Conservation (phyloP, 2,329 filamentous ascomycete species). For the Nemania sp. region DNA sequence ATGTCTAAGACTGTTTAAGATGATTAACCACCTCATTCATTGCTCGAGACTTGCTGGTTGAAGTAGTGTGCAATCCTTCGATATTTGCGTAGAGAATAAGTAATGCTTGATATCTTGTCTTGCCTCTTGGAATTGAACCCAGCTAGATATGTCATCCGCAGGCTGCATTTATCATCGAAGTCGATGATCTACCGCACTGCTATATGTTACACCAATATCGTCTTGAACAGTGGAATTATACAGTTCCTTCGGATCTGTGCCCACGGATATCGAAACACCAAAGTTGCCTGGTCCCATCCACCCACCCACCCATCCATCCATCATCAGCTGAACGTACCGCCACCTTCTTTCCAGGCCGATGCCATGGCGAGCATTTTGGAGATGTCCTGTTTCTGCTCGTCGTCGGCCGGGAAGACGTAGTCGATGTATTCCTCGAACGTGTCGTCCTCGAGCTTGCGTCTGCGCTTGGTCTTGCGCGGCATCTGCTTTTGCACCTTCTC, state of each 20-base stretch:
- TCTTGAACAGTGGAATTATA: neutral
- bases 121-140: too few species aligned
- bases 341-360: slow-evolving; percentile 80
- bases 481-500: slow-evolving; percentile 89
- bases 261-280: neutral
- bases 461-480: slow-evolving; percentile 90
- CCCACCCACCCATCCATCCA: too few species aligned
- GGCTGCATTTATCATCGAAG: too few species aligned
- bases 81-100: too few species aligned
- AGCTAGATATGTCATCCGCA: too few species aligned
- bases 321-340: slow-evolving; percentile 38
- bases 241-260: neutral
- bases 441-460: slow-evolving; percentile 88
- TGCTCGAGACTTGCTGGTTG: too few species aligned
- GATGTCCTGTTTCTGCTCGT: slow-evolving; percentile 81
- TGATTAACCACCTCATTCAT: too few species aligned
- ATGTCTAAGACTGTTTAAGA: too few species aligned
- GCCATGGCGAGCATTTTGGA: slow-evolving; percentile 84
- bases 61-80: too few species aligned
- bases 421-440: slow-evolving; percentile 96
- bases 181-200: too few species aligned
- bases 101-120: too few species aligned
- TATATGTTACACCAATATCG: too few species aligned
- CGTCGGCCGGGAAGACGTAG: slow-evolving; percentile 95
- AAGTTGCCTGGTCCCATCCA: neutral